These are phyloP conservation scores for Fraxinus greggii DNA, from an alignment of 305 asterid species.

Conservation along the genomic window DNA sequence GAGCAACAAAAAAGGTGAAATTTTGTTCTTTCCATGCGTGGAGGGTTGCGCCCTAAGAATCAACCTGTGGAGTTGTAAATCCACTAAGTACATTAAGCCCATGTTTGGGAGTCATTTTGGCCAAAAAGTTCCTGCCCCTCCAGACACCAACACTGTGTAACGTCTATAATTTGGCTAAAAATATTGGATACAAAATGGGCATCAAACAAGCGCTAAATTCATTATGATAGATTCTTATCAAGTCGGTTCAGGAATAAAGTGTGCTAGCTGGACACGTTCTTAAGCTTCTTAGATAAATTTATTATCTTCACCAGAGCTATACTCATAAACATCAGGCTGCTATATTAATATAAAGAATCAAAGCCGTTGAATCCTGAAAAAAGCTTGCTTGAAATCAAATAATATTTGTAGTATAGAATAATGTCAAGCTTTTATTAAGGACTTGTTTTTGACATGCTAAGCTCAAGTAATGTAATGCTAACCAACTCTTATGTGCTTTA, in stretches of 20 bases:
- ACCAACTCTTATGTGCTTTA: background rate
- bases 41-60: background rate
- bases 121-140: background rate
- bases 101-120: background rate
- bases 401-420: background rate
- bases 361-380: background rate
- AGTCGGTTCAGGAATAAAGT: background rate
- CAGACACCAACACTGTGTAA: too few species aligned
- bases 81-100: background rate
- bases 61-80: background rate
- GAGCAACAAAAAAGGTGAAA: background rate
- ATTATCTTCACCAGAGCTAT: background rate
- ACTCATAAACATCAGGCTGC: background rate
- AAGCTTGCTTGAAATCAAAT: background rate
- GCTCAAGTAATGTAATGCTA: background rate
- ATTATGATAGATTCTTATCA: background rate
- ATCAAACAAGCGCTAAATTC: background rate
- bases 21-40: background rate
- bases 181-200: background rate
- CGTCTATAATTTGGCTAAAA: background rate
- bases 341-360: background rate
- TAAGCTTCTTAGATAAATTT: background rate
- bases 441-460: background rate
- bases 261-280: background rate
- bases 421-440: background rate